Evolutionary conservation across 164 flowering plant species (phyloP).

Genomic region (Paratinospora sagittata): DNA sequence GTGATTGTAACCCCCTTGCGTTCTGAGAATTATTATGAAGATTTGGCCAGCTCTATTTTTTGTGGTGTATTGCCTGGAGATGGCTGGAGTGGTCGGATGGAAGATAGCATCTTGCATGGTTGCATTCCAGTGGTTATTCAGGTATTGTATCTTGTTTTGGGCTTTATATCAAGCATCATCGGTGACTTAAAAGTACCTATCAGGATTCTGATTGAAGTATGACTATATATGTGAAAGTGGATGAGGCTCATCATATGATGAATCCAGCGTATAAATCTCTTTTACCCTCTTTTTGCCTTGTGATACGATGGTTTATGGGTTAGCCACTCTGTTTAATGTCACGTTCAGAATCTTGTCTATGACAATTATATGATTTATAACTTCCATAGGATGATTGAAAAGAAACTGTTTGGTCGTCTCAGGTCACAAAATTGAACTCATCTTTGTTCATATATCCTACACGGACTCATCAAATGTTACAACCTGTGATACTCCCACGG

Average conservation of each 20-base stretch:
- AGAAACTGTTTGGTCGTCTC: too few relatives aligned
- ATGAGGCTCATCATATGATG: not conserved
- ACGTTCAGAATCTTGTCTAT: too few relatives aligned
- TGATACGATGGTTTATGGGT: too few relatives aligned
- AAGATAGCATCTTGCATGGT: constrained; percentile 90
- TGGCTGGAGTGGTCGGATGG: constrained; percentile 99
- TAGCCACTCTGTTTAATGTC: too few relatives aligned
- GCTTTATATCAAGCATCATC: not conserved
- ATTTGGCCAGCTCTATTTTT: constrained; percentile 68
- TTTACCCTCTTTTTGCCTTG: too few relatives aligned
- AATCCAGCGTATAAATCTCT: not conserved
- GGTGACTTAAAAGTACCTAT: not conserved
- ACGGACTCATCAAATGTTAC: too few relatives aligned
- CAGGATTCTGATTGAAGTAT: not conserved
- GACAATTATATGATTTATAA: too few relatives aligned
- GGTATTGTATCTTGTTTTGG: constrained; percentile 36
- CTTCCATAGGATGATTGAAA: too few relatives aligned
- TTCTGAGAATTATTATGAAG: constrained; percentile 50
- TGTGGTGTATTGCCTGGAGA: constrained; percentile 99
- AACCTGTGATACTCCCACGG: too few relatives aligned
- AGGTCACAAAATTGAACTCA: too few relatives aligned
- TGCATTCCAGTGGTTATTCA: constrained; percentile 97
- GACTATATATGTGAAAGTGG: not conserved
- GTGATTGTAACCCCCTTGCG: constrained; percentile 76
- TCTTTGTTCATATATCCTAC: too few relatives aligned